phyloP scores from a whole-genome alignment of 495 filamentous ascomycete genomes.

The Cryomyces antarcticus region DNA sequence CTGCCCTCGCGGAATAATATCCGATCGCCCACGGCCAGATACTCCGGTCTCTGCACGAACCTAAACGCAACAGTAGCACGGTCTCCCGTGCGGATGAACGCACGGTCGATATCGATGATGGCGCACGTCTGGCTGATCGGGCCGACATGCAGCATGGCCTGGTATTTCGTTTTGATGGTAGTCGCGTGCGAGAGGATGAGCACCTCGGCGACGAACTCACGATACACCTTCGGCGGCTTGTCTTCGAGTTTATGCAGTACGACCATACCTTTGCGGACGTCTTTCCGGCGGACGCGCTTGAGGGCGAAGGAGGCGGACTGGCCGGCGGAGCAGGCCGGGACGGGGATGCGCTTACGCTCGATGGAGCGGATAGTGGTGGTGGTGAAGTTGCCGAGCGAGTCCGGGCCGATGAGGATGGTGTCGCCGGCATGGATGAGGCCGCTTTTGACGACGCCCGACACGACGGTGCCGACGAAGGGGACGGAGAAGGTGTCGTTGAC shows the following conservation, averaged over 20 bases:
- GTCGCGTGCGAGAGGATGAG: conserved; percentile 91
- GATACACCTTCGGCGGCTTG: conserved; percentile 32
- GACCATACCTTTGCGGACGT: conserved; percentile 97
- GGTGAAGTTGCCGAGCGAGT: conserved; percentile 78
- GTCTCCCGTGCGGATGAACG: conserved; percentile 85
- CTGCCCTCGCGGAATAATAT: conserved; percentile 87
- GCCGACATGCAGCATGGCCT: conserved; percentile 96
- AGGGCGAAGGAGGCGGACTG: conserved; percentile 87
- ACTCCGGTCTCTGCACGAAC: conserved; percentile 94
- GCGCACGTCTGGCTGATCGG: conserved; percentile 89
- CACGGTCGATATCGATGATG: conserved; percentile 95
- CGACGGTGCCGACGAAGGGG: conserved; percentile 89
- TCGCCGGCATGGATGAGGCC: conserved; percentile 83
- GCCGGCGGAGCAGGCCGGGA: conserved; percentile 74
- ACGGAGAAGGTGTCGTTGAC: conserved; percentile 99
- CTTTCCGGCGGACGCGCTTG: conserved; percentile 67
- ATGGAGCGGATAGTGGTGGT: conserved; percentile 82
- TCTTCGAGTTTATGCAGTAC: conserved; percentile 68
- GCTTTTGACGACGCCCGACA: conserved; percentile 79
- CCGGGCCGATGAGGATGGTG: conserved; percentile 72
- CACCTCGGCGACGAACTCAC: conserved; percentile 90
- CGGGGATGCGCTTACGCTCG: conserved; percentile 82
- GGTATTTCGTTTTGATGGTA: conserved; percentile 95
- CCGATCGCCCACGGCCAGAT: conserved; percentile 68
- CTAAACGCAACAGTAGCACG: conserved; percentile 79